phyloP scores from a whole-genome alignment of 495 filamentous ascomycete genomes.

The Penicillium waksmanii region DNA sequence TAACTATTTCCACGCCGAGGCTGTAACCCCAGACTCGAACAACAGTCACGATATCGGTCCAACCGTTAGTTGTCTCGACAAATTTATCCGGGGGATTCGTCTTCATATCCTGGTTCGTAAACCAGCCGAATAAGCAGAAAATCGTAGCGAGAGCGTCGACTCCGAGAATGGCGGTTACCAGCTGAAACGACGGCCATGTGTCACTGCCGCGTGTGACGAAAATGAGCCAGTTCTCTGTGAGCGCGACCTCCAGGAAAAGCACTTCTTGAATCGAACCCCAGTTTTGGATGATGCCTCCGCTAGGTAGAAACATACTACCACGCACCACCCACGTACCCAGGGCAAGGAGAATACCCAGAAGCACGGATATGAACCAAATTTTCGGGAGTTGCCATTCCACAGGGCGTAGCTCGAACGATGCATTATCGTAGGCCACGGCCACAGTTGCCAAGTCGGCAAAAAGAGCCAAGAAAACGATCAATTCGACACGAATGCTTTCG shows the following conservation, averaged over 20 bases:
- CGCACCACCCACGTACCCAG: conserved; percentile 71
- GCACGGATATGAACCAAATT: conserved; percentile 72
- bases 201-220: conserved; percentile 71
- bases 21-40: conserved; percentile 79
- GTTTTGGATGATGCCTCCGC: conserved; percentile 70
- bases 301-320: conserved; percentile 65
- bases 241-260: conserved; percentile 69
- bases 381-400: conserved; percentile 79
- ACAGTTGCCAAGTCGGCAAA: conserved; percentile 78
- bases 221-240: conserved; percentile 79
- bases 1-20: conserved; percentile 73
- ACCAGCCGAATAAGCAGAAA: conserved; percentile 75
- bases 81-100: conserved; percentile 45
- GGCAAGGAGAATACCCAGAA: conserved; percentile 67
- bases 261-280: conserved; percentile 72
- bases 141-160: conserved; percentile 69
- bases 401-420: conserved; percentile 68
- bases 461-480: conserved; percentile 73
- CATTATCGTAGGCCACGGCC: conserved; percentile 74
- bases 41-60: conserved; percentile 75
- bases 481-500: conserved; percentile 66
- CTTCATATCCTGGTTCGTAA: conserved; percentile 54
- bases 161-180: conserved; percentile 67
- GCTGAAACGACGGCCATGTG: conserved; percentile 69
- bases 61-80: conserved; percentile 59